Conservation (phyloP, 2,329 filamentous ascomycete species). For the Arthrobotrys pseudoclavata region DNA sequence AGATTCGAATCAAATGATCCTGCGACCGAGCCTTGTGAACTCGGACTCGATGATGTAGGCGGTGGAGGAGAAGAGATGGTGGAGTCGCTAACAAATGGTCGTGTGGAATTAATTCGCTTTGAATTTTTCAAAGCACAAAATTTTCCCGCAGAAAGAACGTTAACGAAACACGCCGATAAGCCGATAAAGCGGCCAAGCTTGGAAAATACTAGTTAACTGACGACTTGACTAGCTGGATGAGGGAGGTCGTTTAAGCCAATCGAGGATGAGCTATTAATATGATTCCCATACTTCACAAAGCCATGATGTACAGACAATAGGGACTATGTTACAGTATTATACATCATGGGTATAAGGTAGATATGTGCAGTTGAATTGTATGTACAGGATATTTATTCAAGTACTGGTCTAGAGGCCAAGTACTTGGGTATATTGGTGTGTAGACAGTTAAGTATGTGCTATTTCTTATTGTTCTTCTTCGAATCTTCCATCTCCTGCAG, state of each 20-base stretch:
- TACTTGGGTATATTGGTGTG: too few species aligned
- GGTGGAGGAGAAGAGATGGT: conserved; percentile 11
- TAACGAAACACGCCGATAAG: conserved; percentile 32
- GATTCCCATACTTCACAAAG: neutral
- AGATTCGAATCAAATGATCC: conserved; percentile 1
- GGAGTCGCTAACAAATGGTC: conserved; percentile 27
- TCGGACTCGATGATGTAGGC: conserved; percentile 19
- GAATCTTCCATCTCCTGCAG: conserved; percentile 71
- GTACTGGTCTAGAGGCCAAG: too few species aligned
- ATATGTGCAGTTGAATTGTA: too few species aligned
- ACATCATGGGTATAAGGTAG: too few species aligned
- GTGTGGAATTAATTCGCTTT: conserved; percentile 41
- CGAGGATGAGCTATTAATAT: neutral
- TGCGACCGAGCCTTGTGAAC: conserved; percentile 11
- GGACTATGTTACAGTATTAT: too few species aligned
- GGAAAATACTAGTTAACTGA: neutral
- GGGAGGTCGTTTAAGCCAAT: conserved; percentile 3
- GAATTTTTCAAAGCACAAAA: conserved; percentile 52
- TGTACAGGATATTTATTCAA: conserved; percentile 2
- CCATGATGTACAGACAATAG: too few species aligned
- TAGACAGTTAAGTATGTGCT: neutral
- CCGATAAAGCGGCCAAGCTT: conserved; percentile 20
- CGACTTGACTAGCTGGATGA: conserved; percentile 11
- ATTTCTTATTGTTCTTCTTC: conserved; percentile 15
- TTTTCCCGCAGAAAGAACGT: conserved; percentile 38